These are phyloP conservation scores for Solanum rostratum DNA, from an alignment of 257 asterid genomes.

Conservation along the genomic window DNA sequence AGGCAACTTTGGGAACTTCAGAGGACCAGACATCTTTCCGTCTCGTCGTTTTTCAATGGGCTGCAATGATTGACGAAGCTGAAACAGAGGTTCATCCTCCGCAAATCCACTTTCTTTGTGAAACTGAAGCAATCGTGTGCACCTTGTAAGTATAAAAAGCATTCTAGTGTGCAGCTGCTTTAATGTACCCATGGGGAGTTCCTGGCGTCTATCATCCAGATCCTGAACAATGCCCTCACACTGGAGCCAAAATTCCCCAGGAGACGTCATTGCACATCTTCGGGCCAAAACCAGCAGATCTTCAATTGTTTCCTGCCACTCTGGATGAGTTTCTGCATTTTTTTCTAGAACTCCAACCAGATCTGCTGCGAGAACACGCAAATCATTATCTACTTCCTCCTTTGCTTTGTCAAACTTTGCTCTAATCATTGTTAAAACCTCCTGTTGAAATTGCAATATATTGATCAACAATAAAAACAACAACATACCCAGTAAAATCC, in stretches of 20 bases:
- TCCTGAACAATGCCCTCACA: slow-evolving; percentile 99
- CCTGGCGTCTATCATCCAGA: slow-evolving; percentile 94
- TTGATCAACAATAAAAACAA: no score
- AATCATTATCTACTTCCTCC: slow-evolving; percentile 96
- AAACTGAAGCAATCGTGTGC: slow-evolving; percentile 89
- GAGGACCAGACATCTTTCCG: slow-evolving; percentile 30
- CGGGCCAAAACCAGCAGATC: slow-evolving; percentile 88
- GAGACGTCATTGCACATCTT: slow-evolving; percentile 90
- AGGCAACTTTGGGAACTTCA: slow-evolving; percentile 33
- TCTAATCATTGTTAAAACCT: slow-evolving; percentile 83
- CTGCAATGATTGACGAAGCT: slow-evolving; percentile 83
- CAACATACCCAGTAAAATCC: no score
- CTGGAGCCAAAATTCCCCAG: slow-evolving; percentile 98
- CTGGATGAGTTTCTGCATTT: slow-evolving; percentile 88
- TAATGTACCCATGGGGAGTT: slow-evolving; percentile 82
- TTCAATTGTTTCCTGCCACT: slow-evolving; percentile 96
- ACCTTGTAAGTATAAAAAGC: slow-evolving; percentile 97
- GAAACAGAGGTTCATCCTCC: slow-evolving; percentile 66
- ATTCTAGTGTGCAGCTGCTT: slow-evolving; percentile 98
- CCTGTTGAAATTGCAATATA: slow-evolving; percentile 39
- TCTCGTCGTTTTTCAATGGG: slow-evolving; percentile 48
- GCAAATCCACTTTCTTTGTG: slow-evolving; percentile 96
- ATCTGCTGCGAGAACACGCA: slow-evolving; percentile 93
- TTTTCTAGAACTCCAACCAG: slow-evolving; percentile 84
- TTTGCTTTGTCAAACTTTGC: slow-evolving; percentile 92